Evolutionary conservation across 2,329 filamentous ascomycete genomes (phyloP).

Genomic region (Neofusicoccum laricinum): DNA sequence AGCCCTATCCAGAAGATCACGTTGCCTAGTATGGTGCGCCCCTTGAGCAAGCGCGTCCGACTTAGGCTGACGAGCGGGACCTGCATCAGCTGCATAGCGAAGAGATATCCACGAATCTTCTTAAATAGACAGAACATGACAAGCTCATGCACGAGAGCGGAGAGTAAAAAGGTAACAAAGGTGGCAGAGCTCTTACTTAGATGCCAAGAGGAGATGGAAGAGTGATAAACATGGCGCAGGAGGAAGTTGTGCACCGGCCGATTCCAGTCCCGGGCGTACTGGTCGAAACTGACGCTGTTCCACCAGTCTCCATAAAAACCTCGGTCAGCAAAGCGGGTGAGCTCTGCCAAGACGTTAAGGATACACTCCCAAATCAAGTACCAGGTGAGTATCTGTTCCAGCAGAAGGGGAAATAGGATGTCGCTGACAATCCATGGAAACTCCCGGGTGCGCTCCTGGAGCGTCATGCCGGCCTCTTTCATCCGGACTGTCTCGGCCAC

Average conservation of each 20-base stretch:
- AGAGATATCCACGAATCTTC: conserved; percentile 71
- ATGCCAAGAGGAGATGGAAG: conserved; percentile 69
- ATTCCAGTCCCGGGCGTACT: conserved; percentile 80
- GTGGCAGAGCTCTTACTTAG: conserved; percentile 69
- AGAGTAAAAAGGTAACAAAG: conserved; percentile 71
- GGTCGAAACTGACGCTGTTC: conserved; percentile 63
- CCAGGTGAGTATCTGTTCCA: conserved; percentile 75
- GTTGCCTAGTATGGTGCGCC: conserved; percentile 64
- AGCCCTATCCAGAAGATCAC: conserved; percentile 75
- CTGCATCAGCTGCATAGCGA: conserved; percentile 72
- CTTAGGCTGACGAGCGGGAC: conserved; percentile 67
- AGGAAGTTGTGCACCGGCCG: conserved; percentile 77
- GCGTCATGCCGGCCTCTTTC: conserved; percentile 63
- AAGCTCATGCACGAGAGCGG: conserved; percentile 69
- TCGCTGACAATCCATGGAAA: conserved; percentile 76
- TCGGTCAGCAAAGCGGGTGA: conserved; percentile 74
- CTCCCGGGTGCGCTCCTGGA: conserved; percentile 59
- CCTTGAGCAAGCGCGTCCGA: conserved; percentile 63
- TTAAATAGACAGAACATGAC: conserved; percentile 80
- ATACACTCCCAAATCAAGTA: conserved; percentile 73
- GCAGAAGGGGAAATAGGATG: conserved; percentile 73
- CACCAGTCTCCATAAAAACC: conserved; percentile 61
- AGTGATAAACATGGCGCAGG: conserved; percentile 75
- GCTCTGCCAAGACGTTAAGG: conserved; percentile 71
- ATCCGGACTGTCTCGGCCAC: conserved; percentile 65